phyloP scores from a whole-genome alignment of 2,329 filamentous ascomycete species.

The Fusarium miscanthi region DNA sequence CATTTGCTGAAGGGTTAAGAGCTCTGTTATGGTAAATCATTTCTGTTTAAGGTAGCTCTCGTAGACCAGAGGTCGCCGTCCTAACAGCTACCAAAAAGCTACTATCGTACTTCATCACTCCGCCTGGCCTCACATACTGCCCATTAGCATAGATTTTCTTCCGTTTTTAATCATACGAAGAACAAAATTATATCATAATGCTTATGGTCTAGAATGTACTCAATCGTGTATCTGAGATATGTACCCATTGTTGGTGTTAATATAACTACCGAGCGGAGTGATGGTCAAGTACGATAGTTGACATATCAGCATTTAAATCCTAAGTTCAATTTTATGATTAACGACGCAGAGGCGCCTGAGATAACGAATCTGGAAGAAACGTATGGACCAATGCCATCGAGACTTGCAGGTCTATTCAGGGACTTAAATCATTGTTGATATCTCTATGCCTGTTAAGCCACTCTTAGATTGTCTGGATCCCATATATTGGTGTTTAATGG shows the following conservation, averaged over 20 bases:
- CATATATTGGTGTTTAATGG: not conserved
- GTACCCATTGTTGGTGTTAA: not conserved
- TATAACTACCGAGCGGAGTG: not conserved
- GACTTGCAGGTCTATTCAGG: not conserved
- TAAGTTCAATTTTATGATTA: not conserved
- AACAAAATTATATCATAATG: fast-evolving
- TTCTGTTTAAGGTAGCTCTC: not conserved
- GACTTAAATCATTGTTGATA: not conserved
- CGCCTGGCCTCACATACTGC: not conserved
- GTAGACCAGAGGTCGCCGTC: not conserved
- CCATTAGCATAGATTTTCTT: not conserved
- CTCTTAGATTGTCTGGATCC: too few species aligned
- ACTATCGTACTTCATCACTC: not conserved
- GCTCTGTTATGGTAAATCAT: not conserved
- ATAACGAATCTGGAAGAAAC: not conserved
- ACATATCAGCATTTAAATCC: too few species aligned
- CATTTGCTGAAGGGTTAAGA: not conserved
- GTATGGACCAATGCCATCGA: not conserved
- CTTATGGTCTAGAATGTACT: not conserved
- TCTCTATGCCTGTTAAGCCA: not conserved
- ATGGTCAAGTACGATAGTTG: not conserved
- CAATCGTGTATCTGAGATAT: not conserved
- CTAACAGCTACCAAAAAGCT: not conserved
- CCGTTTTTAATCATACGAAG: fast-evolving
- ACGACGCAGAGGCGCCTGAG: not conserved